Percentiles rank a stretch among this genome's conserved stretches.
phyloP scores from a whole-genome alignment of 768 basidiomycete genomes.

The Infundibulicybe gibba region DNA sequence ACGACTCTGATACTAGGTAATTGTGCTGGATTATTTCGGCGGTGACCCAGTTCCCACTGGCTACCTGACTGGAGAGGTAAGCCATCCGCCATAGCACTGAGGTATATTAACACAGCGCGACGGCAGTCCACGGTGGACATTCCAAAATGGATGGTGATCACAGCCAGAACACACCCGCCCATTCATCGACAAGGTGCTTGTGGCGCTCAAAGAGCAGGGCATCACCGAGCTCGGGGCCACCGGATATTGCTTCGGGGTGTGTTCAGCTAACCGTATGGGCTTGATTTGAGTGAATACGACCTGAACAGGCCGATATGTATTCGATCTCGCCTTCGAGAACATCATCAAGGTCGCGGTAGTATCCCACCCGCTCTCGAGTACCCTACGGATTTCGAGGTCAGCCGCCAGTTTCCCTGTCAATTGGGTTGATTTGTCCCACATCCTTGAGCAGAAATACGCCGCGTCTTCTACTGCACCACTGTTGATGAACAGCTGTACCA shows the following conservation, averaged over 20 bases:
- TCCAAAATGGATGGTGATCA: conserved; percentile 24
- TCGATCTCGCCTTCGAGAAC: conserved; percentile 60
- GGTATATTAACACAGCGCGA: not conserved
- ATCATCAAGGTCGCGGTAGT: conserved; percentile 43
- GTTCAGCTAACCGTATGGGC: too few species aligned
- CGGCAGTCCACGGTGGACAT: conserved; percentile 18
- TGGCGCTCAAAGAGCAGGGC: conserved; percentile 25
- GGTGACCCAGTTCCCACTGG: conserved; percentile 24
- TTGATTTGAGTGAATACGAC: conserved; percentile 22
- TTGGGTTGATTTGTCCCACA: not conserved
- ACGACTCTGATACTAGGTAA: conserved; percentile 10
- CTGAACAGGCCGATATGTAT: conserved; percentile 38
- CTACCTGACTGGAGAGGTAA: not conserved
- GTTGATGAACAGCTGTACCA: conserved; percentile 59
- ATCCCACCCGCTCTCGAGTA: conserved; percentile 57
- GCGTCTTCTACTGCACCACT: conserved; percentile 46
- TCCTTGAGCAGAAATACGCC: conserved; percentile 40
- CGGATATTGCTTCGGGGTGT: conserved; percentile 26
- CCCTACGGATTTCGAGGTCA: conserved; percentile 61
- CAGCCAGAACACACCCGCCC: conserved; percentile 16
- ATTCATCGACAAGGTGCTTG: conserved; percentile 22
- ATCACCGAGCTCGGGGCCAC: conserved; percentile 23
- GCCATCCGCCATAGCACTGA: too few species aligned
- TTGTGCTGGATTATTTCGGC: conserved; percentile 31
- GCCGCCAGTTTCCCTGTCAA: not conserved